These are phyloP conservation scores for Amoeboaphelidium protococcarum DNA, from an alignment of 371 early-diverging fungal species.

Conservation along the genomic window DNA sequence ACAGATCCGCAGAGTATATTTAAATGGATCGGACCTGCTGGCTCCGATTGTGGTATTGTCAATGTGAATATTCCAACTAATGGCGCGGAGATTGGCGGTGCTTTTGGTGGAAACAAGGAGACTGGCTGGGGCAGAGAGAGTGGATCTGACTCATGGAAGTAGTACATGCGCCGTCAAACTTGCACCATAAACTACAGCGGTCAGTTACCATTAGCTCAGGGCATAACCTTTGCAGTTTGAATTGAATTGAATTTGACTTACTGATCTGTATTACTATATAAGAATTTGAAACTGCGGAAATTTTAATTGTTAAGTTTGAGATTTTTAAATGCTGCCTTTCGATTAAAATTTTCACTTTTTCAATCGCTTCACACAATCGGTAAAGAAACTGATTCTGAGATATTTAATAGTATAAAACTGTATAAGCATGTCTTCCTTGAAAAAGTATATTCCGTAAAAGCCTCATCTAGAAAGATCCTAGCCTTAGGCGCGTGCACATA, in stretches of 20 bases:
- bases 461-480: too few species aligned
- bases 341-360: too few species aligned
- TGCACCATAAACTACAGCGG: slow-evolving; percentile 75
- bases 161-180: slow-evolving; percentile 44
- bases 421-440: too few species aligned
- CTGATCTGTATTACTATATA: neutral
- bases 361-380: too few species aligned
- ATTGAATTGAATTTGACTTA: neutral
- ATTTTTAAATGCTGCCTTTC: too few species aligned
- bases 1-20: slow-evolving; percentile 48
- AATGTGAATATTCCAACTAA: slow-evolving; percentile 92
- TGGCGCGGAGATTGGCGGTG: slow-evolving; percentile 93
- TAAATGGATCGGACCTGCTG: slow-evolving; percentile 75
- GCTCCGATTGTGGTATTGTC: slow-evolving; percentile 90
- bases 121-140: slow-evolving; percentile 84
- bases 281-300: neutral
- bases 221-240: slow-evolving; percentile 59
- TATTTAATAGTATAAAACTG: too few species aligned
- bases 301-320: too few species aligned
- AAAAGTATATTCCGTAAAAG: too few species aligned
- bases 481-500: too few species aligned
- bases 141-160: slow-evolving; percentile 85
- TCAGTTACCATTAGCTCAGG: slow-evolving; percentile 79
- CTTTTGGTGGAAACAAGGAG: slow-evolving; percentile 93
- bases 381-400: too few species aligned